Percentiles rank a stretch among this genome's conserved stretches.
Conservation (phyloP, 1,284 basidiomycete genomes). For the Rhodofomes roseus region DNA sequence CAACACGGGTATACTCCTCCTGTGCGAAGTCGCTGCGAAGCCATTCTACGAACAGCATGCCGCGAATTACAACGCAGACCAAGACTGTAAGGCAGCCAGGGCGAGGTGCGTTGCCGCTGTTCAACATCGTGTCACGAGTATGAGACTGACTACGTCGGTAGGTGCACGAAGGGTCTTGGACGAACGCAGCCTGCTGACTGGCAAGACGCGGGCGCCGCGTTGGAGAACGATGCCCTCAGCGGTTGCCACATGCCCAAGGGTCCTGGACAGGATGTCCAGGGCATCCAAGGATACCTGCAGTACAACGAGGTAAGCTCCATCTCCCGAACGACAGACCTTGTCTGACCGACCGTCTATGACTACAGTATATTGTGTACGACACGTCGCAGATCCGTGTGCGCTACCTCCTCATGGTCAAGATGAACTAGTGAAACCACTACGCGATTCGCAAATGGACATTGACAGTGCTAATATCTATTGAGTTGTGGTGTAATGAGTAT, state of each 20-base stretch:
- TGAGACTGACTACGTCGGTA: conserved; percentile 22
- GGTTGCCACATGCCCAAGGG: conserved; percentile 61
- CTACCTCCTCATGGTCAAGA: conserved; percentile 42
- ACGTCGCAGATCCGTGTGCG: conserved; percentile 37
- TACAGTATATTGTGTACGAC: conserved; percentile 38
- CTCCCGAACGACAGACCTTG: background rate
- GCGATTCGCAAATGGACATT: background rate
- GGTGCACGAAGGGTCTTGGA: conserved; percentile 54
- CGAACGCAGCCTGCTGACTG: conserved; percentile 48
- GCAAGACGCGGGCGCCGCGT: conserved; percentile 55
- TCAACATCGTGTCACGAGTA: background rate
- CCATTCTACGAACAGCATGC: conserved; percentile 48
- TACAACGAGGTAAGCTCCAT: conserved; percentile 48
- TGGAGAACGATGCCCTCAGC: conserved; percentile 45
- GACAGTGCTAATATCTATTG: background rate
- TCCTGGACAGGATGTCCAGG: conserved; percentile 33
- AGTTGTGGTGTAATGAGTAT: background rate
- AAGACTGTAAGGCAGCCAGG: conserved; percentile 40
- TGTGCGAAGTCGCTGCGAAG: conserved; percentile 57
- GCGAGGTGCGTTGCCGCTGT: conserved; percentile 25
- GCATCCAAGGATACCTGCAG: conserved; percentile 32
- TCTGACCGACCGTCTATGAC: background rate
- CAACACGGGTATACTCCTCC: conserved; percentile 48
- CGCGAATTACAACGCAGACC: conserved; percentile 50
- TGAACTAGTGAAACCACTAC: conserved; percentile 17